Base-by-base conservation (phyloP, 306 rosid species). In the Oxytropis ochrocephala region DNA sequence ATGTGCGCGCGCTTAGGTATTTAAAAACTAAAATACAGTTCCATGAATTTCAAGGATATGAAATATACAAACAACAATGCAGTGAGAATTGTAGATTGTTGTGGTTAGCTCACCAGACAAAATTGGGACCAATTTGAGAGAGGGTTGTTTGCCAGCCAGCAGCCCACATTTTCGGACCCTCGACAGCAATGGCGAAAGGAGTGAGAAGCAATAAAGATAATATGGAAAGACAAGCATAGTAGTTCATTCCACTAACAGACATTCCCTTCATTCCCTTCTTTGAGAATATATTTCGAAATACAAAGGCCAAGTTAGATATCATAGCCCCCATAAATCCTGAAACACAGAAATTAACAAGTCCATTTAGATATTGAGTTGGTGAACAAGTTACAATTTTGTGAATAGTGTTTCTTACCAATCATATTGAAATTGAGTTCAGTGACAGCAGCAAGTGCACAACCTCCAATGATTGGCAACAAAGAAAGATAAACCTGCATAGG, bases 211-310 rank as follows among this genome's bases (percentile, higher is more conserved):
- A 64, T 11, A 91, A 83, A 61, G 97, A 91, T 83, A 89, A 42
- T 73, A 89, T 85, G 13, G 93, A 87, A 72, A 91, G 86, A 56
- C 97, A 91, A 79, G 97, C 94, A 67, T 88, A 87, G 82, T 91
- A 91, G 81, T 91, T 91, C 97, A 91, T 86, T 50, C 96, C 96
- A 64, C 96, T 87, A 64, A 91, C 88, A 46, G 90, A 82, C 85
- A 85, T 89, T 58, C 97, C 96, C 62, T 86, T 86, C 91, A 89
- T 89, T 50, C 97, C 96, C 73, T 81, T 91, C 88, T 91, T 91
- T 13, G 96, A 91, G 83, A 89, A 89, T 68, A 89, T 89, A 75
- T 89, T 91, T 21, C 97, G 63, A 44, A 89, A 87, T 36, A 91
- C 90, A 70, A 91, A 91, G 43, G 97, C 97, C 82, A 91, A 70